Percentiles rank a stretch among this genome's conserved stretches.
phyloP scores from a whole-genome alignment of 2,329 filamentous ascomycete species.

The Paraphaeosphaeria minitans region DNA sequence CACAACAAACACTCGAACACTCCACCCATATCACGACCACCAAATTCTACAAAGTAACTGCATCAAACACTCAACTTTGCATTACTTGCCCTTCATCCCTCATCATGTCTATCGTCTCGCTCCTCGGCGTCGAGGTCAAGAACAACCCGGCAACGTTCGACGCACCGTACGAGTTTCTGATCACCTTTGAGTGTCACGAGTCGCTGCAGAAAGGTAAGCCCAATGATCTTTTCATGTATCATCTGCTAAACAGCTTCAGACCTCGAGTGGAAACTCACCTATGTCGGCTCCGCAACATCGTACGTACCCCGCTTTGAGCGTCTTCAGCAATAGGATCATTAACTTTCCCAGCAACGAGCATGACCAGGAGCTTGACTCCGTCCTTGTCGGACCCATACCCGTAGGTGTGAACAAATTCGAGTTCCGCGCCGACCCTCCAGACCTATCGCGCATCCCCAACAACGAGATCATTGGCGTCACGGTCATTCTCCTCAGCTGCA shows the following conservation, averaged over 20 bases:
- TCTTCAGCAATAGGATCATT: conserved; percentile 13
- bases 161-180: conserved; percentile 94
- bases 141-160: conserved; percentile 97
- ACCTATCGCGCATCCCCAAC: conserved; percentile 87
- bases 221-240: neutral
- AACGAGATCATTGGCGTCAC: conserved; percentile 97
- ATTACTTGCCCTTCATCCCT: conserved; percentile 13
- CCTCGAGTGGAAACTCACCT: conserved; percentile 98
- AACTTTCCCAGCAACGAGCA: conserved; percentile 75
- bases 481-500: conserved; percentile 93
- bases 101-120: conserved; percentile 92
- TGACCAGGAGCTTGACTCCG: conserved; percentile 96
- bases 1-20: conserved; percentile 2
- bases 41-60: neutral
- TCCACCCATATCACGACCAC: neutral
- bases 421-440: conserved; percentile 92
- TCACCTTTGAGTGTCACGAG: conserved; percentile 98
- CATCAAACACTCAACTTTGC: conserved; percentile 4
- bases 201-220: conserved; percentile 88
- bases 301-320: conserved; percentile 56
- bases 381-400: conserved; percentile 96
- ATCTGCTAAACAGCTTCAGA: conserved; percentile 61
- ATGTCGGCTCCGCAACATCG: conserved; percentile 97
- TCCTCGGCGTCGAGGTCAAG: conserved; percentile 91
- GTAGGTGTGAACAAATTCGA: conserved; percentile 98